Evolutionary conservation across 1,139 yeast species (phyloP).

Genomic region (Citeromyces hawaiiensis): DNA sequence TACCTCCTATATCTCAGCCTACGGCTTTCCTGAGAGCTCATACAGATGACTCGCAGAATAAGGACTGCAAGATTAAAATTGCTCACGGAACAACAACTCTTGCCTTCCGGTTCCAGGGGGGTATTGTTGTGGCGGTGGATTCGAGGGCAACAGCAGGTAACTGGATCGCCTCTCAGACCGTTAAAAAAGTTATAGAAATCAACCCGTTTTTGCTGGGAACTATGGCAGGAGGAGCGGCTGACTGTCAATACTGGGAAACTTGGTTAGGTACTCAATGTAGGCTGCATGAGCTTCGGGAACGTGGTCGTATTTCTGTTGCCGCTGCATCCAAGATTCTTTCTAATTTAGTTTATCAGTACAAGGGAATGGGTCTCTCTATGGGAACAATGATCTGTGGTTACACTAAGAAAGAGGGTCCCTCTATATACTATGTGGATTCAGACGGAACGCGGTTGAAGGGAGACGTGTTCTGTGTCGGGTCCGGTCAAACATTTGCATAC

Average conservation of each 20-base stretch:
- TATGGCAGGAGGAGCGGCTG: constrained; percentile 99
- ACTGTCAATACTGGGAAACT: constrained; percentile 98
- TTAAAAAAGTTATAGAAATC: constrained; percentile 91
- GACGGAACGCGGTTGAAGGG: constrained; percentile 96
- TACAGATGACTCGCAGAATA: constrained; percentile 85
- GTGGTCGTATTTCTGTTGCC: constrained; percentile 89
- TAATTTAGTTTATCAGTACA: constrained; percentile 83
- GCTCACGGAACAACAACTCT: constrained; percentile 98
- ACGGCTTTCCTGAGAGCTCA: constrained; percentile 96
- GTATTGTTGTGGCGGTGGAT: constrained; percentile 93
- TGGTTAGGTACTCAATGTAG: constrained; percentile 98
- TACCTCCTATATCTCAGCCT: constrained; percentile 85
- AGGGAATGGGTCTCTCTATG: constrained; percentile 98
- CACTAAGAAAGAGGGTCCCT: constrained; percentile 90
- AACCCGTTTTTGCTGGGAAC: constrained; percentile 93
- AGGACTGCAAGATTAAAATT: constrained; percentile 88
- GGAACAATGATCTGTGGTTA: constrained; percentile 99
- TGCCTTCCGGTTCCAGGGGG: constrained; percentile 93
- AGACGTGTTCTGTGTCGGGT: constrained; percentile 93
- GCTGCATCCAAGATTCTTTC: constrained; percentile 93
- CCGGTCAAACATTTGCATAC: constrained; percentile 99
- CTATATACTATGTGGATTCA: constrained; percentile 90
- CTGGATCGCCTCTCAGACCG: constrained; percentile 98
- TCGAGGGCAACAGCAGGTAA: constrained; percentile 98
- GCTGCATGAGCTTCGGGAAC: constrained; percentile 85